Evolutionary conservation across 129 eudicot species (phyloP), one percentile per base, ranked within the genome.

Genomic region (Rutidosis leptorrhynchoides): DNA sequence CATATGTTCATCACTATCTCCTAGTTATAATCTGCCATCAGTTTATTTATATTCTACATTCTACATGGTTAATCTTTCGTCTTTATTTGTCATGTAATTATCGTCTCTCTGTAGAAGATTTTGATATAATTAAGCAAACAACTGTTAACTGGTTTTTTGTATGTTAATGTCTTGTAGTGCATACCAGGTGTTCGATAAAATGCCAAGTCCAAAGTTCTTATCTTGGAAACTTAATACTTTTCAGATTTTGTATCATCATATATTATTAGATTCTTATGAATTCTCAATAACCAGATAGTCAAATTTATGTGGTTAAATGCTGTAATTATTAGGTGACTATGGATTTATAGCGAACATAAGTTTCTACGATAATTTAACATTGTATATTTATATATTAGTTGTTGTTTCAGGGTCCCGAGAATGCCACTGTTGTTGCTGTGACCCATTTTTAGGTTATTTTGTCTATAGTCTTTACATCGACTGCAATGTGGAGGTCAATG

Each of bases 401-500:
- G 32, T 64, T 73, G 64, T 73, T 63, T 53, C 71, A 64, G 70
- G 70, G 42, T 52, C 28, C 35, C 63, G 29, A 72, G 43, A 40
- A 52, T 53, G 52, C 12, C 67, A 68, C 3, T 53, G 8, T 59
- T 26, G 42, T 43, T 24, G 54, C 30, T 56, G 45, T 2, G 5
- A n/a, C 20, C 27, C 66, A 24, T 5, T 19, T 1, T 69, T n/a
- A 56, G n/a, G 43, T 56, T 45, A 54, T 32, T 23, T 23, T 3
- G 14, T n/a, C 5, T 10, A 11, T 62, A 16, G 24, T 51, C 42
- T 0, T 11, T 9, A 24, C 2, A 27, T 63, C 40, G 7, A 2
- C 24, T 40, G 24, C 49, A 8, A 77, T 77, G 77, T 77, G 77
- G 77, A 77, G 78, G 79, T 61, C 74, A 40, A 15, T 42, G 5